Evolutionary conservation across 345 rosid genomes (phyloP).

Genomic region (Aquilaria yunnanensis): DNA sequence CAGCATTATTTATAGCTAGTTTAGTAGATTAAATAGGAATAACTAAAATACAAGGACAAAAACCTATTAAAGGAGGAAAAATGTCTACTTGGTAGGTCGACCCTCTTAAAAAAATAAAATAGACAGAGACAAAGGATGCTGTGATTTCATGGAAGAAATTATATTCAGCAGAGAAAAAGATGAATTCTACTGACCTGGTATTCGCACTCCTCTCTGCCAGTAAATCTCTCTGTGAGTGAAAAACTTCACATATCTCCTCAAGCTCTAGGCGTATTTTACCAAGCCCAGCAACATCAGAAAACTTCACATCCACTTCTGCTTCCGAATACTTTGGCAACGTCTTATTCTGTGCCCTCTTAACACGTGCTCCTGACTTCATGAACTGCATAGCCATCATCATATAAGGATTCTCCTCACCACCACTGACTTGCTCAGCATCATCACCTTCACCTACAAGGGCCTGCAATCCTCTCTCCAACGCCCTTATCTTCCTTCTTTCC

Average conservation of each 20-base stretch:
- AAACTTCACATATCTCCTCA: slow-evolving; percentile 88
- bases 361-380: slow-evolving; percentile 96
- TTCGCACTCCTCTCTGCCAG: slow-evolving; percentile 82
- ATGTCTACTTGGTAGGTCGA: too few species aligned
- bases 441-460: slow-evolving; percentile 53
- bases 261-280: slow-evolving; percentile 93
- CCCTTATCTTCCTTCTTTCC: slow-evolving; percentile 81
- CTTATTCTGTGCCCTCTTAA: slow-evolving; percentile 58
- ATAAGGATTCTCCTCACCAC: slow-evolving; percentile 67
- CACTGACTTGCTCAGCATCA: slow-evolving; percentile 42
- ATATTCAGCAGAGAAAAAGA: too few species aligned
- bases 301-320: slow-evolving; percentile 83
- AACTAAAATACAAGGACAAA: too few species aligned
- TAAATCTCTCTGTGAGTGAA: slow-evolving; percentile 97
- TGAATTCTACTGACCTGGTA: slow-evolving; percentile 49
- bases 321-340: slow-evolving; percentile 83
- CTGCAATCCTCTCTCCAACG: slow-evolving; percentile 75
- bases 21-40: too few species aligned
- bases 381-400: slow-evolving; percentile 80
- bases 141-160: too few species aligned
- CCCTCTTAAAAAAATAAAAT: too few species aligned
- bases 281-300: slow-evolving; percentile 90
- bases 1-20: too few species aligned
- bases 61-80: too few species aligned
- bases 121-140: too few species aligned